Percentiles rank a stretch among this genome's conserved stretches.
Conservation (phyloP, 2,329 filamentous ascomycete genomes). For the Sclerotinia spermophila region DNA sequence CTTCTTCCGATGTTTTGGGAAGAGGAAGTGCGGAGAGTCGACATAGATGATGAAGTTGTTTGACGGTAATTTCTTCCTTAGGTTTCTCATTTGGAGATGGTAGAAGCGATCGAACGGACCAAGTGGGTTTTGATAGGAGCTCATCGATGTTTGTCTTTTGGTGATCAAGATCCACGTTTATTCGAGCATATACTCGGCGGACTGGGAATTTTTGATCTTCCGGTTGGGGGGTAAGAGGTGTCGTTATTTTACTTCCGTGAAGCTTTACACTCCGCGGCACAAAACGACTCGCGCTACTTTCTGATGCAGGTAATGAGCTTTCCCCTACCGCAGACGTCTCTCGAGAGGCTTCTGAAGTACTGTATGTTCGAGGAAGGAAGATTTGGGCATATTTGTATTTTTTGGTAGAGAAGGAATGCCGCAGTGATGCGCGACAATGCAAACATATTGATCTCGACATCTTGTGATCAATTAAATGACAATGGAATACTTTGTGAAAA, state of each 20-base stretch:
- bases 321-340: neutral
- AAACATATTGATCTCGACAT: conserved; percentile 22
- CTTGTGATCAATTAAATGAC: neutral
- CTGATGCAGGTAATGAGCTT: neutral
- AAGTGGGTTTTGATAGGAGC: conserved; percentile 69
- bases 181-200: conserved; percentile 2
- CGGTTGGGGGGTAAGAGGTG: conserved; percentile 9
- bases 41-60: conserved; percentile 77
- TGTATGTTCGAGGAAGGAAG: neutral
- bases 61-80: conserved; percentile 46
- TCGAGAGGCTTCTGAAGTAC: neutral
- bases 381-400: neutral
- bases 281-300: neutral
- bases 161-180: conserved; percentile 10
- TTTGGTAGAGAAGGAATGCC: conserved; percentile 1
- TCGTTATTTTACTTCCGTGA: conserved; percentile 2
- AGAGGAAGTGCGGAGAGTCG: conserved; percentile 82
- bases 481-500: too few species aligned
- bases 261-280: conserved; percentile 12
- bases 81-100: conserved; percentile 39
- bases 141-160: conserved; percentile 26
- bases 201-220: neutral
- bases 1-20: conserved; percentile 59
- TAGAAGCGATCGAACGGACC: conserved; percentile 78
- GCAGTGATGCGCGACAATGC: conserved; percentile 24